Evolutionary conservation across 1,284 basidiomycete genomes (phyloP), one percentile per base, ranked within the genome.

Genomic region (Cystobasidium pallidum): DNA sequence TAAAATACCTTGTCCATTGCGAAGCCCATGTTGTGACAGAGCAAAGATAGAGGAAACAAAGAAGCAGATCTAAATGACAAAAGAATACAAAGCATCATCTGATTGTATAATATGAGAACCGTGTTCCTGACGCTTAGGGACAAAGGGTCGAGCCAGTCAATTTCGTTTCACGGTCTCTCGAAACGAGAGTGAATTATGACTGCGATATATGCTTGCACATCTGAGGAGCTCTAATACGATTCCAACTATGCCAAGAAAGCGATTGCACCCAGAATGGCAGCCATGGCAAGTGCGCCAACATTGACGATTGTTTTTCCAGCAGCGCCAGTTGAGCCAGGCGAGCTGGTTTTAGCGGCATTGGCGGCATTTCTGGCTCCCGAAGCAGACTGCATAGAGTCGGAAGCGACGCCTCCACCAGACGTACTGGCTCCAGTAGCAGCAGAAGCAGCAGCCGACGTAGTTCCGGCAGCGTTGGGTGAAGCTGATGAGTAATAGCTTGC

Each of bases 381-480:
- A 21, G 4, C 52, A 36, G 51, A 39, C n/a, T 58, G 39, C 54
- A 58, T 49, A n/a, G 52, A 26, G n/a, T 28, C 55, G 10, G 54
- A 34, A 47, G 54, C 66, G 19, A 39, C 66, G 24, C 15, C 39
- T 32, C 32, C 28, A 30, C 17, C 67, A 34, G 43, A 21, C 8
- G 67, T 19, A 11, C 57, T 58, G 8, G 64, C 49, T 24, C 51
- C 64, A 32, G 67, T 58, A 10, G 64, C 49, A 19, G 34, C 64
- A 28, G 57, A 51, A 34, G 67, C 26, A 21, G 67, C 17, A 54
- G 67, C 67, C 2, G 67, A 70, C 2, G 67, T 61, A 24, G 67
- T 54, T 49, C 52, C 67, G 17, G 55, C 10, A 28, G 34, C 32
- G 15, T 32, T 13, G 36, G 55, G 28, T 8, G 45, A 61, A 24